These are phyloP conservation scores for Rubus parviflorus DNA, from an alignment of 306 rosid species.

Conservation along the genomic window DNA sequence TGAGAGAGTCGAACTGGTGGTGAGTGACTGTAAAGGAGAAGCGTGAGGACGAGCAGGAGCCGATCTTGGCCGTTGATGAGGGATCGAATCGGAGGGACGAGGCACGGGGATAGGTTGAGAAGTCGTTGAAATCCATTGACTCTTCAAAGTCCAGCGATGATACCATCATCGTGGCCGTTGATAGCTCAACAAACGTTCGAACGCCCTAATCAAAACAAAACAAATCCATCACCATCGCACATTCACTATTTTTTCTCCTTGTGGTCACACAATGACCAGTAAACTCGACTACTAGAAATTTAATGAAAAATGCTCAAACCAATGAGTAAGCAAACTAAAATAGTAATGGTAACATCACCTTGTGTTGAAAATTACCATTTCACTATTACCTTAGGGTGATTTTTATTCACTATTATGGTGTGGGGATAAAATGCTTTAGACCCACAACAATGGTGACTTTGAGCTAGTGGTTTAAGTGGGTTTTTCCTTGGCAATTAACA, in stretches of 20 bases:
- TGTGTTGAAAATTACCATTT: background rate
- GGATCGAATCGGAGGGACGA: conserved; percentile 83
- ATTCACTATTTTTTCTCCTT: background rate
- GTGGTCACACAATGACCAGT: background rate
- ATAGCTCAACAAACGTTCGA: conserved; percentile 77
- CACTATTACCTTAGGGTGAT: background rate
- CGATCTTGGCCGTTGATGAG: conserved; percentile 64
- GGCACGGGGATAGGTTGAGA: conserved; percentile 70
- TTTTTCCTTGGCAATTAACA: background rate
- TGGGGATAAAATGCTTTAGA: background rate
- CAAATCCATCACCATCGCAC: background rate
- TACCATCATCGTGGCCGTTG: conserved; percentile 58
- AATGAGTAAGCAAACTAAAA: background rate
- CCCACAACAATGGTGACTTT: background rate
- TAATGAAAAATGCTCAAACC: background rate
- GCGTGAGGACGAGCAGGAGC: conserved; percentile 86
- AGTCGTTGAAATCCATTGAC: conserved; percentile 63
- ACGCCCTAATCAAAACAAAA: conserved; percentile 57
- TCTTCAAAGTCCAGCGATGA: conserved; percentile 89
- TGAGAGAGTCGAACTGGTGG: conserved; percentile 73
- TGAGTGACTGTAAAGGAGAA: conserved; percentile 95
- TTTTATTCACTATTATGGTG: background rate
- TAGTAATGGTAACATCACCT: background rate
- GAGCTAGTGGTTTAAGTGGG: background rate
- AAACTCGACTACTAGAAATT: background rate